Base-by-base conservation (phyloP, 2,329 filamentous ascomycete genomes). In the Fusarium tanahbumbuense region DNA sequence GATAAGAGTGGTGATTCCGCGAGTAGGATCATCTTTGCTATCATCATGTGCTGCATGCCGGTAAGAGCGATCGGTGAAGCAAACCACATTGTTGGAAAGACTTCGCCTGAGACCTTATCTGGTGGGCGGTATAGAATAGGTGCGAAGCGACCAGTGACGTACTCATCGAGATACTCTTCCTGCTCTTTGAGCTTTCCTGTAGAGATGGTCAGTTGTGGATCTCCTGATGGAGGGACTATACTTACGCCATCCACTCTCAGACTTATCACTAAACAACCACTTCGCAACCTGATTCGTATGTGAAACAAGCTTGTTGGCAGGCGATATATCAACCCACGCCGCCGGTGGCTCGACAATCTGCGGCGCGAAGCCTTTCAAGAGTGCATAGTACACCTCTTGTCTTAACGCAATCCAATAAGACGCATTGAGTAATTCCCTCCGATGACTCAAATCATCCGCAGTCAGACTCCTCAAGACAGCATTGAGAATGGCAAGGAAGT, bases 1-100 rank as follows among this genome's bases (percentile, higher is more conserved):
- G 61, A 67, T 2, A 74, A 56, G 1, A 74, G 61, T 2, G 72
- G 72, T 0, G 69, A 73, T 22, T 74, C 72, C 5, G 69, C 72
- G 0, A 64, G 59, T 0, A 74, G 10, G 0, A 74, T 74, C 72
- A 74, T 74, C 12, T 73, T 74, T 8, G 72, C 72, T 5, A 74
- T 53, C 71, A 74, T 74, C 45, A 73, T 59, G 8, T 74, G 72
- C 8, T 74, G 72, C 69, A 74, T 74, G 0, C 66, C 72, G 0
- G 70, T 74, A 0, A 74, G 55, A 0, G 72, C 71, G 6, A 74
- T 74, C 0, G 64, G 54, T 1, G 71, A 74, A 0, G 69, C 61
- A 8, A 69, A 74, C 72, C 72, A 74, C 3, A 73, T 59, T 0
- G 64, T 65, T 0, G 72, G 72, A 0, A 74, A 74, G 3, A 74